Base-by-base conservation (phyloP, 2,329 filamentous ascomycete species). In the Sporothrix globosa region DNA sequence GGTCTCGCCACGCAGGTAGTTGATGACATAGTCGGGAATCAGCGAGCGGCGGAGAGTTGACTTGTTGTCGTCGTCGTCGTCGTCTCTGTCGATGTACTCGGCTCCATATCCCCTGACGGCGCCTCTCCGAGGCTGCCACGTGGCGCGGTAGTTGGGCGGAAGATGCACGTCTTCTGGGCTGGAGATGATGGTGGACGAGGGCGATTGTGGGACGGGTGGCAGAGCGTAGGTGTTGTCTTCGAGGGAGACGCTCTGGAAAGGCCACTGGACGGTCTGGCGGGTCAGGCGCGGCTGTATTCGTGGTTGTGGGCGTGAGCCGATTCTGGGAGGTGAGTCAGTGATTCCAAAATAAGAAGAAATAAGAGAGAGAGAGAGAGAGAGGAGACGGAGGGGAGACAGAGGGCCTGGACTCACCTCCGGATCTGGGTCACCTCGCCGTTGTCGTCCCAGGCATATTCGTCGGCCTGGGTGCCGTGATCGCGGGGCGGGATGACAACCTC, bases 1-100 rank as follows among this genome's bases (percentile, higher is more conserved):
- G 1, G 85, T 87, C 77, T 87, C 85, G 60, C 85, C 85, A 53
- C 84, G 82, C 72, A 87, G 80, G 75, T 84, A 87, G 76, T 86
- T 83, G 72, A 85, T 80, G 53, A 87, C 82, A 73, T 87, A 87
- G 76, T 87, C 85, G 10, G 85, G 85, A 19, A 87, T 81, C 44
- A 86, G 80, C 69, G 83, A 81, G 69, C 79, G 82, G 80, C 63
- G 73, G 71, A 46, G 72, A 60, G 73, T 67, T 10, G 72, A 73
- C 10, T 56, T 67, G 14, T 69, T 67, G 67, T 70, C 24, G 65
- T 70, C 73, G n/a, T 72, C 74, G 24, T 74, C 60, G 30, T 72
- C 52, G 24, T 70, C 50, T 9, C 34, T 9, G 34, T 14, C 10
- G 41, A 44, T 65, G 70, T 44, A 24, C 58, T 63, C 58, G 61